phyloP scores from a whole-genome alignment of 2,329 filamentous ascomycete genomes.

The Diaporthe longicolla region DNA sequence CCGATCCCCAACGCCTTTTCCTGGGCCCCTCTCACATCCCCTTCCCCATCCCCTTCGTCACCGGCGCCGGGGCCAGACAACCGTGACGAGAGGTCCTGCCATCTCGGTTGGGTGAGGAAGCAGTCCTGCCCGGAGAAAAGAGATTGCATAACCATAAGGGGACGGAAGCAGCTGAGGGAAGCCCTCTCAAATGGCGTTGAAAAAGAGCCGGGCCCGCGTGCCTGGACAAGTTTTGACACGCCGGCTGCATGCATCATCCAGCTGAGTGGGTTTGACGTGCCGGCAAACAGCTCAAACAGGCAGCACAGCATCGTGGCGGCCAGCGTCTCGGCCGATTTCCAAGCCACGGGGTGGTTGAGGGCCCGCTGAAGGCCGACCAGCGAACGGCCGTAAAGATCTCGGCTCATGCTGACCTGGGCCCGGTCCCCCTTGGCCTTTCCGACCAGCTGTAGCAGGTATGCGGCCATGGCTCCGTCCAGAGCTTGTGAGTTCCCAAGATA shows the following conservation, averaged over 20 bases:
- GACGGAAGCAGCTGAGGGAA: constrained; percentile 56
- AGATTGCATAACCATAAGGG: constrained; percentile 56
- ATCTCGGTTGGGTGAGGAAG: constrained; percentile 55
- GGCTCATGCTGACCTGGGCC: constrained; percentile 52
- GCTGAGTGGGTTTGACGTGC: constrained; percentile 53
- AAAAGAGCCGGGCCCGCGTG: constrained; percentile 55
- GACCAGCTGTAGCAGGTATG: constrained; percentile 55
- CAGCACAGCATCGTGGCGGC: constrained; percentile 58
- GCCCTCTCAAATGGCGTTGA: constrained; percentile 53
- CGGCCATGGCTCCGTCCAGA: constrained; percentile 56
- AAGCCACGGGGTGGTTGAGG: constrained; percentile 55
- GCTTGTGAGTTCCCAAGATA: constrained; percentile 53
- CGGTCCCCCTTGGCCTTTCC: constrained; percentile 53
- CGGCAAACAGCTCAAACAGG: constrained; percentile 60
- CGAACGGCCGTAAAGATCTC: constrained; percentile 56
- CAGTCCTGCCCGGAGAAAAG: constrained; percentile 55
- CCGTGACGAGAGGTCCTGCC: constrained; percentile 53
- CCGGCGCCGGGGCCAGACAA: constrained; percentile 49
- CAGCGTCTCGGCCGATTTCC: constrained; percentile 58
- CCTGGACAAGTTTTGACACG: constrained; percentile 55
- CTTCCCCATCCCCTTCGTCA: constrained; percentile 23
- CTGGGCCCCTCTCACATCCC: background rate
- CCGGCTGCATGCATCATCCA: constrained; percentile 58
- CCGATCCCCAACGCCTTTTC: constrained; percentile 36
- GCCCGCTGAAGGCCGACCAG: constrained; percentile 54